A percentile compares a stretch with the other conserved stretches of the same genome.
Conservation (phyloP, 2,329 filamentous ascomycete species). For the Colletotrichum nymphaeae region DNA sequence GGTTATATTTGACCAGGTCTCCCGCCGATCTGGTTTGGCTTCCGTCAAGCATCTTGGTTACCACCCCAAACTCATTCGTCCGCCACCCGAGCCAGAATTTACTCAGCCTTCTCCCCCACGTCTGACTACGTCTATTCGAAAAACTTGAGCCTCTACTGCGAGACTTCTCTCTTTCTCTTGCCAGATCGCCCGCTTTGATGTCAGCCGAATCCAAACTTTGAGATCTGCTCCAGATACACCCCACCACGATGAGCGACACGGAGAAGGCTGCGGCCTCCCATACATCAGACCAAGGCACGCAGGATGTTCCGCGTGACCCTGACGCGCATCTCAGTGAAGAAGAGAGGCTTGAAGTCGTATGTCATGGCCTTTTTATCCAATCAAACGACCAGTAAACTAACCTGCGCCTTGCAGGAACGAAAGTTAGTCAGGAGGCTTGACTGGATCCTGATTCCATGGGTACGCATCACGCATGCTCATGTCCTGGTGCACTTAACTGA, state of each 20-base stretch:
- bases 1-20: constrained; percentile 1
- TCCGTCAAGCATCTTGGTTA: background rate
- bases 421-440: constrained; percentile 9
- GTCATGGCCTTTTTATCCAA: background rate
- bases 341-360: background rate
- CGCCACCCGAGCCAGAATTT: background rate
- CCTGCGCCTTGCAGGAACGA: background rate
- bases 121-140: background rate
- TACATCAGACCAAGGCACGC: background rate
- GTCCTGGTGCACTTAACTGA: background rate
- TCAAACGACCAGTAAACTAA: background rate
- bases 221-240: too few relatives aligned
- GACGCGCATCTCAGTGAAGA: background rate
- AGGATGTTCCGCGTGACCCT: background rate
- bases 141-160: too few relatives aligned
- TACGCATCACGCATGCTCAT: background rate
- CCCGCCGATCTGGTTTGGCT: background rate
- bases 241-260: background rate
- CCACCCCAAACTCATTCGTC: background rate
- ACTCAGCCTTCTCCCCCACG: background rate
- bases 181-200: background rate
- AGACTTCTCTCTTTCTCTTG: background rate
- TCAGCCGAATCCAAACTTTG: background rate
- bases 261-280: background rate
- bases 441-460: constrained; percentile 24